Conservation (phyloP, 1,284 basidiomycete species). For the Meira nashicola region DNA sequence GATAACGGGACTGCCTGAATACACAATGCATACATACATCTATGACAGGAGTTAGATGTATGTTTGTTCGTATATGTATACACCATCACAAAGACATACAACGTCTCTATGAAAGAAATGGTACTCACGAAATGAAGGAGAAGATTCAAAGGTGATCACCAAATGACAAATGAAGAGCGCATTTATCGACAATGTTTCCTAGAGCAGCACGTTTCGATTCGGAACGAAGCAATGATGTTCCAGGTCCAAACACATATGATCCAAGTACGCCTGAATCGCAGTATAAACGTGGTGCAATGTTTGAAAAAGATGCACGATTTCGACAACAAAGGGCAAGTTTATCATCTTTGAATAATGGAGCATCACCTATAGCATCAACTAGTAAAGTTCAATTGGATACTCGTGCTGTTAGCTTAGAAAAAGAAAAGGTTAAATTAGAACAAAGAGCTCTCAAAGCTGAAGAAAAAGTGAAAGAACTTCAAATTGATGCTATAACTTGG, state of each 20-base stretch:
- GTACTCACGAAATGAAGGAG: no score
- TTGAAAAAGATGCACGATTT: conserved; percentile 2
- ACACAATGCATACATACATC: no score
- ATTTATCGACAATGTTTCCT: conserved; percentile 3
- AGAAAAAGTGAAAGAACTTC: conserved; percentile 2
- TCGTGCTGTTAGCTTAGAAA: background rate
- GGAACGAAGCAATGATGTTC: background rate
- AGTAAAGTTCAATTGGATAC: background rate
- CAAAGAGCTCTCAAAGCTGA: background rate
- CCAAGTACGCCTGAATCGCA: background rate
- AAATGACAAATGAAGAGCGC: no score
- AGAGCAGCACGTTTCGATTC: conserved; percentile 8
- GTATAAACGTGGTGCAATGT: background rate
- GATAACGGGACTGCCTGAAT: no score
- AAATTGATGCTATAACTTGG: background rate
- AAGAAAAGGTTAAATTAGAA: background rate
- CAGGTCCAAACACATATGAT: conserved; percentile 10
- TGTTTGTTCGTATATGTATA: no score
- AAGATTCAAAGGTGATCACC: no score
- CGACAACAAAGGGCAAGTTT: background rate
- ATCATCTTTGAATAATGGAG: background rate
- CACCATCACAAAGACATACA: no score
- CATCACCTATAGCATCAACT: background rate
- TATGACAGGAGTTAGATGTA: no score
- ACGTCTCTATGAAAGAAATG: no score